Conservation (phyloP, 192 early-diverging fungal species). For the Rhizophlyctis rosea region DNA sequence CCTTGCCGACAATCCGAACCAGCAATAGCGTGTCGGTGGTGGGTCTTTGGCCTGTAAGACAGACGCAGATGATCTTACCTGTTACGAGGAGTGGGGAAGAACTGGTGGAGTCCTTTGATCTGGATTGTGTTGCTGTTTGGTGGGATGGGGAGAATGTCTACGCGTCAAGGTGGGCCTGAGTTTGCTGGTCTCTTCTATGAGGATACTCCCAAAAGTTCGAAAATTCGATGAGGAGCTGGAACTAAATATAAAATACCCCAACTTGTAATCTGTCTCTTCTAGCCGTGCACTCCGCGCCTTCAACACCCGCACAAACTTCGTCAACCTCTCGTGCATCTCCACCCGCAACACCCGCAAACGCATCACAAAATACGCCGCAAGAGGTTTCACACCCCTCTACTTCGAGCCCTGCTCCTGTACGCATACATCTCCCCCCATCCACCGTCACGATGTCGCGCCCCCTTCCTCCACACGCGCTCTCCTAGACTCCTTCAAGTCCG, state of each 20-base stretch:
- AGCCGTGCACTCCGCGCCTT: slow-evolving; percentile 23
- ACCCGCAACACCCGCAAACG: slow-evolving; percentile 11
- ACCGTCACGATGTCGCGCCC: too few relatives aligned
- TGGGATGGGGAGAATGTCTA: slow-evolving; percentile 31
- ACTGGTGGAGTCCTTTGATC: slow-evolving; percentile 28
- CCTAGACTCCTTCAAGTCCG: too few relatives aligned
- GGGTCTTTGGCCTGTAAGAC: slow-evolving; percentile 20
- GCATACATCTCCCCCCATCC: too few relatives aligned
- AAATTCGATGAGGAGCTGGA: not conserved
- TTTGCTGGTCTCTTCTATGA: too few relatives aligned
- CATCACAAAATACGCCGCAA: slow-evolving; percentile 20
- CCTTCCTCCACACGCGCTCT: too few relatives aligned
- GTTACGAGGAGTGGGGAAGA: slow-evolving; percentile 25
- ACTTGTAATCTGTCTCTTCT: too few relatives aligned
- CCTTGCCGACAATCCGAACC: slow-evolving; percentile 27
- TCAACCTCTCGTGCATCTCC: slow-evolving; percentile 18
- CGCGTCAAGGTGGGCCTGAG: slow-evolving; percentile 11
- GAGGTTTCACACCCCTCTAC: slow-evolving; percentile 22
- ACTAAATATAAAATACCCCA: too few relatives aligned
- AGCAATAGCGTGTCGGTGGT: slow-evolving; percentile 24
- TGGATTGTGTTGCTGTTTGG: slow-evolving; percentile 28
- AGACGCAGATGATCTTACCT: slow-evolving; percentile 29
- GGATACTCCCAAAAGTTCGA: too few relatives aligned
- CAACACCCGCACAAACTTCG: slow-evolving; percentile 38
- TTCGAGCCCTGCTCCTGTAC: slow-evolving; percentile 30